These are phyloP conservation scores for Fusarium sp. DNA, from an alignment of 2,329 filamentous ascomycete species.

Conservation along the genomic window DNA sequence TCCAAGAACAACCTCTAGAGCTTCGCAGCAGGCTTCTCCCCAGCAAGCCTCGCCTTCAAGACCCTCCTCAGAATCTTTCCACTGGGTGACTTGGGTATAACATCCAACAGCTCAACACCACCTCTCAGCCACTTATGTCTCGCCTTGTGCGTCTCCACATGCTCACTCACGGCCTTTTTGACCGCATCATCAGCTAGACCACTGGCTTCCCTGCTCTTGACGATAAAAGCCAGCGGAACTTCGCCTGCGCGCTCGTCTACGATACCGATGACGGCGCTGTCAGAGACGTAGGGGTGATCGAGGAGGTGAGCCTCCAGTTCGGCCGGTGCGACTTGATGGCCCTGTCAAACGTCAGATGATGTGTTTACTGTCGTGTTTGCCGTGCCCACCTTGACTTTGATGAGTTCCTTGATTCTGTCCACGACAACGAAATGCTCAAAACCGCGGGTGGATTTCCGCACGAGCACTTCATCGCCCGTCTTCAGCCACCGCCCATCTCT, in stretches of 20 bases:
- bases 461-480: conserved; percentile 84
- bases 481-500: conserved; percentile 76
- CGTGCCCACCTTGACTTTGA: conserved; percentile 74
- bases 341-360: conserved; percentile 52
- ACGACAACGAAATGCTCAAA: conserved; percentile 86
- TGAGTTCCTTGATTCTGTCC: conserved; percentile 76
- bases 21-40: conserved; percentile 9
- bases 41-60: conserved; percentile 49
- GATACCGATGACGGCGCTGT: conserved; percentile 78
- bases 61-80: conserved; percentile 67
- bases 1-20: background rate
- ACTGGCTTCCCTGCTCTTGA: conserved; percentile 55
- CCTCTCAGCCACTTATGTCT: conserved; percentile 74
- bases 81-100: conserved; percentile 75
- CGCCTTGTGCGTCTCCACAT: conserved; percentile 72
- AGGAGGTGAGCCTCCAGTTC: conserved; percentile 81
- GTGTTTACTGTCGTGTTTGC: fast-evolving
- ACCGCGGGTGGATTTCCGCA: conserved; percentile 69
- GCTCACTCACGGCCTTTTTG: conserved; percentile 60
- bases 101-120: conserved; percentile 68
- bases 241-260: conserved; percentile 67
- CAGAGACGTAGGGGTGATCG: conserved; percentile 74
- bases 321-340: conserved; percentile 80
- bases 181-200: conserved; percentile 63
- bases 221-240: conserved; percentile 69